phyloP scores from a whole-genome alignment of 2,329 filamentous ascomycete species.

The Pseudogymnoascus sp. region DNA sequence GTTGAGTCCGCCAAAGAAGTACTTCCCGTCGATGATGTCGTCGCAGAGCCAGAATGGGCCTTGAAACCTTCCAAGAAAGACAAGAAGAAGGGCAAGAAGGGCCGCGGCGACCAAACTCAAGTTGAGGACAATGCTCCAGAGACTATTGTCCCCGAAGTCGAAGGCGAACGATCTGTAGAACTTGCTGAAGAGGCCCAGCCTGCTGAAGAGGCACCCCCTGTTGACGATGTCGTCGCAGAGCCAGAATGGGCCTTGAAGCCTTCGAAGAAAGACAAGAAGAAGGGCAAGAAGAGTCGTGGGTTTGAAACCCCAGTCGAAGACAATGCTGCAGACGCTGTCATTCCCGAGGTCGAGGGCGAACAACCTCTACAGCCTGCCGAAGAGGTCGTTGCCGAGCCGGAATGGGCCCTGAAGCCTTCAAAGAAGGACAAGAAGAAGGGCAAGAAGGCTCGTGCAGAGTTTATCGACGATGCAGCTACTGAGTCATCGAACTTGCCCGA shows the following conservation, averaged over 20 bases:
- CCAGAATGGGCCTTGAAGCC: background rate
- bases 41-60: background rate
- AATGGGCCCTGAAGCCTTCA: slow-evolving; percentile 13
- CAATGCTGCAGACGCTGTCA: background rate
- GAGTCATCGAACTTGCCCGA: background rate
- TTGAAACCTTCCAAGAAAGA: slow-evolving; percentile 27
- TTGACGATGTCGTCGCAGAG: background rate
- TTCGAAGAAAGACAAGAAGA: slow-evolving; percentile 26
- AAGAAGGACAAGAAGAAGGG: slow-evolving; percentile 35
- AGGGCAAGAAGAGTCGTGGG: slow-evolving; percentile 18
- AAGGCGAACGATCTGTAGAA: background rate
- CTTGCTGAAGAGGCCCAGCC: slow-evolving; percentile 9
- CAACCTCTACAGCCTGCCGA: background rate
- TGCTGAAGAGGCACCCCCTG: slow-evolving; percentile 14
- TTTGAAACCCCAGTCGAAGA: background rate
- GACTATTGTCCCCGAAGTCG: background rate
- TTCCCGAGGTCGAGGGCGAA: background rate
- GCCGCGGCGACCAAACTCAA: background rate
- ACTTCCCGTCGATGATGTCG: background rate
- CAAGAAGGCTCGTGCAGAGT: background rate
- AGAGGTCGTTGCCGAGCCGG: background rate
- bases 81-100: slow-evolving; percentile 30
- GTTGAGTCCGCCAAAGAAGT: background rate
- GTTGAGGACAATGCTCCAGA: background rate
- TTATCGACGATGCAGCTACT: background rate